A percentile compares a stretch with the other conserved stretches of the same genome.
Conservation (phyloP, 2,329 filamentous ascomycete species). For the Microthyrium microscopicum region DNA sequence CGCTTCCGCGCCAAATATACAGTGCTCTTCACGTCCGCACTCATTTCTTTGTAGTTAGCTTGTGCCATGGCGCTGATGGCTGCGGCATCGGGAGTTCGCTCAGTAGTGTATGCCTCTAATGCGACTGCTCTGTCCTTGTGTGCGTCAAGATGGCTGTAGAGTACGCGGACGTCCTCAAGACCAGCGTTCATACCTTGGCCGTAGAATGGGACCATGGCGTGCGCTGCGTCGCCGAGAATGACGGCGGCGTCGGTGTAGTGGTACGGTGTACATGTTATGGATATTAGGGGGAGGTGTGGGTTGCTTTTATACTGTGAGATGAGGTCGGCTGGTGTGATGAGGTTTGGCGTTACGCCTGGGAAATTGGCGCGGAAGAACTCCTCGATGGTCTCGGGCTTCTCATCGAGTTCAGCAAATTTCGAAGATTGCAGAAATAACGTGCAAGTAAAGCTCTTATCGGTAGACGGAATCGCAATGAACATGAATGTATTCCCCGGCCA, state of each 20-base stretch:
- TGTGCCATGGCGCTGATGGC: constrained; percentile 86
- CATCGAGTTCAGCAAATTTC: constrained; percentile 53
- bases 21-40: constrained; percentile 61
- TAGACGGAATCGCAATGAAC: constrained; percentile 91
- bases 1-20: constrained; percentile 68
- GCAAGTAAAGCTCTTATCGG: constrained; percentile 86
- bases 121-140: constrained; percentile 29
- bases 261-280: constrained; percentile 81
- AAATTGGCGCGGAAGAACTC: constrained; percentile 71
- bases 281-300: constrained; percentile 83
- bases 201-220: constrained; percentile 98
- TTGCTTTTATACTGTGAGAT: constrained; percentile 61
- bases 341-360: constrained; percentile 57
- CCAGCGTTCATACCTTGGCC: constrained; percentile 97
- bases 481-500: constrained; percentile 91
- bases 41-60: constrained; percentile 89
- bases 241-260: constrained; percentile 63
- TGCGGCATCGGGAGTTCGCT: constrained; percentile 62
- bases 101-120: constrained; percentile 55
- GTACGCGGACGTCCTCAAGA: constrained; percentile 77
- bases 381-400: constrained; percentile 40
- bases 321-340: constrained; percentile 53
- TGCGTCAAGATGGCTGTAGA: constrained; percentile 69
- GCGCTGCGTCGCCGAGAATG: constrained; percentile 83
- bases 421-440: constrained; percentile 73